phyloP scores from a whole-genome alignment of 805 yeast genomes.

The Suhomyces vadensis region DNA sequence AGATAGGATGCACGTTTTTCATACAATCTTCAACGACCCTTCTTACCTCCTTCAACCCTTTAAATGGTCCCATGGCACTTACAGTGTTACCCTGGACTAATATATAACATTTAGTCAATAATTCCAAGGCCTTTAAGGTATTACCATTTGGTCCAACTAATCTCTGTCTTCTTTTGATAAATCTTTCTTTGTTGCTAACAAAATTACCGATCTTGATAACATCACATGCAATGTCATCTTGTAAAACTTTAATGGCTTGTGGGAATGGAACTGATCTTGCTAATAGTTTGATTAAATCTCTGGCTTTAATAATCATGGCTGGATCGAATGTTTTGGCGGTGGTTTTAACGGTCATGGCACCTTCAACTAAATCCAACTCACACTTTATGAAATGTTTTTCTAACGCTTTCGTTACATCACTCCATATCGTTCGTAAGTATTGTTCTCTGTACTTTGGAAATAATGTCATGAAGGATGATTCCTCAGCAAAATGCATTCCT shows the following conservation, averaged over 20 bases:
- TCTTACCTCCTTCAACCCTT: slow-evolving; percentile 87
- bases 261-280: slow-evolving; percentile 97
- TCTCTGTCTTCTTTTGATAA: slow-evolving; percentile 93
- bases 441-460: slow-evolving; percentile 96
- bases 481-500: slow-evolving; percentile 91
- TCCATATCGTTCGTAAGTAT: slow-evolving; percentile 88
- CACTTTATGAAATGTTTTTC: slow-evolving; percentile 78
- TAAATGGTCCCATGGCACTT: slow-evolving; percentile 93
- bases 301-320: slow-evolving; percentile 86
- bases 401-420: slow-evolving; percentile 81
- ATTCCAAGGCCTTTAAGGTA: slow-evolving; percentile 91
- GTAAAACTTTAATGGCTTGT: slow-evolving; percentile 87
- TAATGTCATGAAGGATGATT: slow-evolving; percentile 88
- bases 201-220: slow-evolving; percentile 91
- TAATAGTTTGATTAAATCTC: slow-evolving; percentile 88
- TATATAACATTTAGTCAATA: slow-evolving; percentile 92
- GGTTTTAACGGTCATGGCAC: slow-evolving; percentile 95
- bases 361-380: slow-evolving; percentile 87
- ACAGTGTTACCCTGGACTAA: slow-evolving; percentile 98
- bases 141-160: slow-evolving; percentile 96
- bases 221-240: slow-evolving; percentile 94
- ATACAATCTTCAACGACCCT: slow-evolving; percentile 97
- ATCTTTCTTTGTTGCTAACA: slow-evolving; percentile 88
- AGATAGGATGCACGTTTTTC: slow-evolving; percentile 96
- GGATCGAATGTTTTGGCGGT: slow-evolving; percentile 96